These are phyloP conservation scores for Allantophomopsis lycopodina DNA, from an alignment of 2,329 filamentous ascomycete genomes.

Conservation along the genomic window DNA sequence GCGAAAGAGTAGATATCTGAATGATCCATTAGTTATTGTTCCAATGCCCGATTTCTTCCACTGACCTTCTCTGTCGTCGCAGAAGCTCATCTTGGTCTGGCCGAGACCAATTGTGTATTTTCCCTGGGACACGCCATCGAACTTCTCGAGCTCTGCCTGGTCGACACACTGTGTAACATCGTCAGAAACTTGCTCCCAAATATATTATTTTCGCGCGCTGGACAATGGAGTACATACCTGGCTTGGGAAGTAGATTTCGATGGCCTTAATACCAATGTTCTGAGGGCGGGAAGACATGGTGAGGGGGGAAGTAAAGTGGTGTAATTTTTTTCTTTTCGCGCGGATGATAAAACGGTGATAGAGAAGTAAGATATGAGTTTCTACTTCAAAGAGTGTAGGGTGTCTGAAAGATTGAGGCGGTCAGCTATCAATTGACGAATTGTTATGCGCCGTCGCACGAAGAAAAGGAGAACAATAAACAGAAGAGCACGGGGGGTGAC, in stretches of 20 bases:
- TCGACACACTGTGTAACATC: conserved; percentile 55
- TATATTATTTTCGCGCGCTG: neutral
- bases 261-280: conserved; percentile 88
- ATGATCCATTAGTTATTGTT: conserved; percentile 2
- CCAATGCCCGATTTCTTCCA: neutral
- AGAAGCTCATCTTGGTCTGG: conserved; percentile 88
- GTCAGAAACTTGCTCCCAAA: no score
- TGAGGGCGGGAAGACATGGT: conserved; percentile 63
- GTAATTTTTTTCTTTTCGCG: no score
- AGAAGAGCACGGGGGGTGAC: no score
- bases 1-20: conserved; percentile 79
- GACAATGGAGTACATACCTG: conserved; percentile 44
- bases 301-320: neutral
- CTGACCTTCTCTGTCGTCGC: conserved; percentile 76
- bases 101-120: conserved; percentile 89
- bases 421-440: no score
- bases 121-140: conserved; percentile 67
- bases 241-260: conserved; percentile 78
- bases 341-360: no score
- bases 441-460: no score
- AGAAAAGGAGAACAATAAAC: no score
- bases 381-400: no score
- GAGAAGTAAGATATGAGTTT: no score
- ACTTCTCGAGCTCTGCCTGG: conserved; percentile 71
- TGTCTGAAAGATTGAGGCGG: no score